Conservation (phyloP, 495 filamentous ascomycete species). For the Hypoxylon intermedium region DNA sequence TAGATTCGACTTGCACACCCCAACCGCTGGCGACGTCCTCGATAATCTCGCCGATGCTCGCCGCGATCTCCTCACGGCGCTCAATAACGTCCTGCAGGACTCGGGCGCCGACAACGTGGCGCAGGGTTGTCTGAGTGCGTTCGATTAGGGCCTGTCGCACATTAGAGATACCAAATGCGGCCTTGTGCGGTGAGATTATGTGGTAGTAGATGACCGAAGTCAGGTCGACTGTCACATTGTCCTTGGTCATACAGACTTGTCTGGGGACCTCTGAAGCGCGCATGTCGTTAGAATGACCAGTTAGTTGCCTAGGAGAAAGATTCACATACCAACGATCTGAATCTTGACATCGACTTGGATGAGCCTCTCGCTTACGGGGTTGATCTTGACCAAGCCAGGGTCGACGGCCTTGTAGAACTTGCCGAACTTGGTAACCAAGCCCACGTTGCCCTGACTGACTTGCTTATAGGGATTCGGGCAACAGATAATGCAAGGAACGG, state of each 20-base stretch:
- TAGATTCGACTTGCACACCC: constrained; percentile 84
- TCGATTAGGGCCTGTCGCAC: constrained; percentile 93
- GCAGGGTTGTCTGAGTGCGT: constrained; percentile 96
- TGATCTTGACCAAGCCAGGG: constrained; percentile 96
- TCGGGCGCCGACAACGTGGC: constrained; percentile 95
- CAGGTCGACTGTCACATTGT: constrained; percentile 92
- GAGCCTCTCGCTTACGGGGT: constrained; percentile 90
- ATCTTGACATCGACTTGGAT: constrained; percentile 98
- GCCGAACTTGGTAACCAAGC: constrained; percentile 93
- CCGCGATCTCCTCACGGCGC: constrained; percentile 95
- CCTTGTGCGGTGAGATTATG: constrained; percentile 93
- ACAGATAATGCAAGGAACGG: constrained; percentile 88
- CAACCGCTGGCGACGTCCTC: constrained; percentile 93
- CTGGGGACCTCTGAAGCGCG: constrained; percentile 77
- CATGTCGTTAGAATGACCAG: constrained; percentile 1
- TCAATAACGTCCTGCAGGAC: constrained; percentile 99
- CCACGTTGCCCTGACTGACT: constrained; percentile 92
- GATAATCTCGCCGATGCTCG: constrained; percentile 95
- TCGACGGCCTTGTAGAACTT: constrained; percentile 97
- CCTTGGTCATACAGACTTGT: constrained; percentile 99
- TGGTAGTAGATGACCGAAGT: constrained; percentile 99
- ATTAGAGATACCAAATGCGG: constrained; percentile 95
- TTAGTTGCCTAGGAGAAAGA: too few species aligned
- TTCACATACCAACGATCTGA: constrained; percentile 80
- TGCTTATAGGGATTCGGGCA: constrained; percentile 97